Conservation (phyloP, 257 asterid species). For the Echites panduratus region DNA sequence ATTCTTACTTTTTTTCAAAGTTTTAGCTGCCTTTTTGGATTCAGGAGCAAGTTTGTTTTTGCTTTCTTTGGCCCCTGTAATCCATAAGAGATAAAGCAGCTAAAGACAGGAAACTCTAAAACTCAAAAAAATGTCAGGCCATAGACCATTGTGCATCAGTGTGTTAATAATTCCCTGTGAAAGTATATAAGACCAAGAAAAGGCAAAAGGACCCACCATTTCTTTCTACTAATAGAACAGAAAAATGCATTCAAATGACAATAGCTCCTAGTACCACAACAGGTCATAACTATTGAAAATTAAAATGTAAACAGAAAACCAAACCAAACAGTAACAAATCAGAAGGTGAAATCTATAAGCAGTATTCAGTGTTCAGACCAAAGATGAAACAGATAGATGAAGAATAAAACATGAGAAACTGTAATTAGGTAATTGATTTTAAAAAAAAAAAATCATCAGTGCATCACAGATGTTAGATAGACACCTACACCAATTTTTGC, state of each 20-base stretch:
- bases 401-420: neutral
- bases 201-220: neutral
- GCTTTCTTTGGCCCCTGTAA: slow-evolving; percentile 32
- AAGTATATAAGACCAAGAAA: neutral
- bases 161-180: neutral
- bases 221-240: neutral
- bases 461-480: neutral
- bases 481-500: neutral
- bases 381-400: neutral
- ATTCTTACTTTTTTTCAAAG: slow-evolving; percentile 36
- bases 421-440: neutral
- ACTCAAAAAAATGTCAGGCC: neutral
- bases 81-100: neutral
- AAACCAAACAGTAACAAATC: neutral
- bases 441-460: neutral
- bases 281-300: neutral
- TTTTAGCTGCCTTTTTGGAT: slow-evolving; percentile 29
- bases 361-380: neutral
- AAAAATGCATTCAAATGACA: neutral
- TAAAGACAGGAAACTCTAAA: neutral
- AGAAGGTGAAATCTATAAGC: neutral
- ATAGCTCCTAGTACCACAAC: neutral
- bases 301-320: too few relatives aligned
- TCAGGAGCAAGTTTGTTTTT: slow-evolving; percentile 26
- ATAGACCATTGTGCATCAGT: neutral